Evolutionary conservation across 805 yeast species (phyloP).

Genomic region (Pichia cabralensis): DNA sequence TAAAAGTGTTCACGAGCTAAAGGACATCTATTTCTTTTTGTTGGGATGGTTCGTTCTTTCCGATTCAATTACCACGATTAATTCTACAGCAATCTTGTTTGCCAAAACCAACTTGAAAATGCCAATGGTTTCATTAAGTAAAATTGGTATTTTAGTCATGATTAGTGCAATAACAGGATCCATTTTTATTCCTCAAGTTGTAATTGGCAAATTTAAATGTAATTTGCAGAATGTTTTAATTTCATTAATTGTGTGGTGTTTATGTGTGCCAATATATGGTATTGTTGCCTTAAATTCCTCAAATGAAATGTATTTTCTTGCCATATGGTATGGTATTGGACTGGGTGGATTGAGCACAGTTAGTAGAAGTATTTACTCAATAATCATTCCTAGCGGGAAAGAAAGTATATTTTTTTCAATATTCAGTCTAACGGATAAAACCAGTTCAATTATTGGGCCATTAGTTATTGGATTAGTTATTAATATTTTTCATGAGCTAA

Average conservation of each 20-base stretch:
- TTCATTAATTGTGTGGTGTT: constrained; percentile 47
- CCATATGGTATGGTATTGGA: constrained; percentile 67
- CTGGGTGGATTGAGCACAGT: constrained; percentile 66
- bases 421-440: constrained; percentile 72
- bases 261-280: constrained; percentile 65
- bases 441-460: constrained; percentile 70
- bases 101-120: constrained; percentile 62
- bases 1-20: constrained; percentile 47
- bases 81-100: constrained; percentile 68
- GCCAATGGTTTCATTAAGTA: constrained; percentile 56
- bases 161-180: constrained; percentile 63
- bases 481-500: constrained; percentile 61
- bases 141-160: constrained; percentile 58
- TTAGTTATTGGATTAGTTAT: constrained; percentile 61
- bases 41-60: constrained; percentile 70
- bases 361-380: constrained; percentile 56
- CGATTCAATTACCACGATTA: constrained; percentile 69
- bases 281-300: constrained; percentile 52
- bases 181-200: constrained; percentile 38
- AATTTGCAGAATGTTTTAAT: constrained; percentile 41
- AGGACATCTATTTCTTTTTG: constrained; percentile 57
- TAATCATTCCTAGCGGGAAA: constrained; percentile 64
- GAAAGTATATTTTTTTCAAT: constrained; percentile 70
- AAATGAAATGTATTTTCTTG: constrained; percentile 60
- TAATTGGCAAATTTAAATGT: constrained; percentile 28